Evolutionary conservation across 1,284 basidiomycete genomes (phyloP), one percentile per base, ranked within the genome.

Genomic region (Cryptococcus neoformans): DNA sequence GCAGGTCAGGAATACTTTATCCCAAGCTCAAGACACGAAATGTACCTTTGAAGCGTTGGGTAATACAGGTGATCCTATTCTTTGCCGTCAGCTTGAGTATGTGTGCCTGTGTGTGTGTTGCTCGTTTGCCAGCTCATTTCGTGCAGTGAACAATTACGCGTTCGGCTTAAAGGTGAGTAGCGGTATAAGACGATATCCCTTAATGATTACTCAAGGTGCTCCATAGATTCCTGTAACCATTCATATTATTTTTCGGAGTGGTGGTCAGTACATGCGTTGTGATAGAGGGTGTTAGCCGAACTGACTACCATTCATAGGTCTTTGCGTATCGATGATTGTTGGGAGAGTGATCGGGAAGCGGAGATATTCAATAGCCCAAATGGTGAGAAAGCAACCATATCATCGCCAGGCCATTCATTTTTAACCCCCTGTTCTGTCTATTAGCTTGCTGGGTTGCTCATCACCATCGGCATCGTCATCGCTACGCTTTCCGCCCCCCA

Each of bases 171-270:
- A 77, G 58, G 76, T 75, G 35, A 42, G 12, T 6, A n/a, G 11
- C 8, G 10, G 16, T 17, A 16, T 47, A 16, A n/a, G 28, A 4
- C 3, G 28, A 4, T 28, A 28, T 28, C 28, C 4, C 28, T 3
- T 4, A 28, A 28, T 1, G 28, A 28, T 28, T 28, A 28, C 28
- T 28, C 21, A 28, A 28, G 4, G 4, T 4, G 28, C 28, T 28
- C 28, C 28, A 16, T 77, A 83, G 57, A 88, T 96, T 56, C 92
- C 93, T 12, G 90, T 96, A 84, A 80, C 90, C 0, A 88, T 97
- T 1, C 93, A 97, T 74, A 96, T 97, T 73, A 90, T 97, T 57
- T 97, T 96, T 70, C 82, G 93, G 40, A 92, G 89, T 65, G 92
- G 90, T 1, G 93, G 92, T n/a, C 77, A 91, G 67, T 28, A 82